Evolutionary conservation across 768 basidiomycete species (phyloP).

Genomic region (Sporobolomyces roseus): DNA sequence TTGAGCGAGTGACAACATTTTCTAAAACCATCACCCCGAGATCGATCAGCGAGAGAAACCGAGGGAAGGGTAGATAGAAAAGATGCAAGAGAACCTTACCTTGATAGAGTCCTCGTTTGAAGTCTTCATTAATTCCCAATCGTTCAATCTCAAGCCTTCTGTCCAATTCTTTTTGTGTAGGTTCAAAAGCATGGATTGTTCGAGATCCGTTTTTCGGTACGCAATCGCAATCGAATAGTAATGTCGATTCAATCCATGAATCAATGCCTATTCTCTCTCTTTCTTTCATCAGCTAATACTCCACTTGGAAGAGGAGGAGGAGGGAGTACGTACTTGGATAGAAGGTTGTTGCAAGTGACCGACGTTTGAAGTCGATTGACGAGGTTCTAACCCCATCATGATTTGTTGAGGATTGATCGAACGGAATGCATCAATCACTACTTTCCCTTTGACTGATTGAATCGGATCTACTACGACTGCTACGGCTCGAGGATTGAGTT

Average conservation of each 20-base stretch:
- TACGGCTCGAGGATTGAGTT: slow-evolving; percentile 84
- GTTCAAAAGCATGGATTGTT: slow-evolving; percentile 98
- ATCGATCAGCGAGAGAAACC: background rate
- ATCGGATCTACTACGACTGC: slow-evolving; percentile 98
- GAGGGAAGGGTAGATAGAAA: background rate
- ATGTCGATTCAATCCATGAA: slow-evolving; percentile 94
- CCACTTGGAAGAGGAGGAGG: background rate
- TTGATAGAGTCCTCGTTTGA: slow-evolving; percentile 90
- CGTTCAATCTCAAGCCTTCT: slow-evolving; percentile 83
- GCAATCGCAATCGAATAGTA: slow-evolving; percentile 98
- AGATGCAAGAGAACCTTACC: slow-evolving; percentile 55
- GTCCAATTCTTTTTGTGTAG: slow-evolving; percentile 99
- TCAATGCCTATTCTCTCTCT: slow-evolving; percentile 51
- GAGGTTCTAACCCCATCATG: slow-evolving; percentile 82
- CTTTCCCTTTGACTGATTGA: slow-evolving; percentile 93
- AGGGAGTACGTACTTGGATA: slow-evolving; percentile 62
- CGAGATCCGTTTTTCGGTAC: slow-evolving; percentile 95
- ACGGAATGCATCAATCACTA: slow-evolving; percentile 98
- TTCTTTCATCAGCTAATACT: too few relatives aligned
- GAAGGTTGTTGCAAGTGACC: slow-evolving; percentile 99
- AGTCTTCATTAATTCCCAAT: slow-evolving; percentile 83
- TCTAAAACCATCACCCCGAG: slow-evolving; percentile 52
- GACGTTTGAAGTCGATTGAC: slow-evolving; percentile 96
- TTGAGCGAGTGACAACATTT: slow-evolving; percentile 87
- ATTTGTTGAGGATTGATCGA: slow-evolving; percentile 88